Base-by-base conservation (phyloP, 1,284 basidiomycete species). In the Sanghuangporus baumii region DNA sequence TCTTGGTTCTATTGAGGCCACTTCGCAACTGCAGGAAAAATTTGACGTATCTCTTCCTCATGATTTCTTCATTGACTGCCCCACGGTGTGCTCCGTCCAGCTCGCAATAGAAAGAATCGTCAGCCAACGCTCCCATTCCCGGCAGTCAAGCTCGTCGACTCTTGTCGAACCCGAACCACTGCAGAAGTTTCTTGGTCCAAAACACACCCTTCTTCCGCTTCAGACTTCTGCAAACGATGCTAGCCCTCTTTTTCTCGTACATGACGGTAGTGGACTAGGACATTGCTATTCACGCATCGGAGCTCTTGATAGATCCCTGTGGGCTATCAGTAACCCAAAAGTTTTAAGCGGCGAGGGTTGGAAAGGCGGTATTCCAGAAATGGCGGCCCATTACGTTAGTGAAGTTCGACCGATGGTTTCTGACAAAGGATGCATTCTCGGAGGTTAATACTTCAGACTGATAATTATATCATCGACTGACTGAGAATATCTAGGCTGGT, bases 261-360 rank as follows among this genome's bases (percentile, higher is more conserved):
- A 91, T 67, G 89, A 90, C 66, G 88, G 89, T 4, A 87, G 85
- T 66, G 88, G 88, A 0, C 69, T 87, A 14, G 73, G 80, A 6
- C 74, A 75, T 52, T 79, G 81, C 51, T 88, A 87, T 65, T 70
- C 78, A 51, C 78, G 75, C 6, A 73, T 91, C 7, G 67, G 72
- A 4, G 67, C 75, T 4, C 69, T 90, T 2, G 73, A 75, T 8
- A 78, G 86, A 51, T 69, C 76, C 36, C 74, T 89, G 0, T 89
- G 83, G 82, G 85, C 77, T 0, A 79, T 91, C 52, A 74, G 77
- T 51, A 85, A 89, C 67, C 84, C 85, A 0, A 74, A 75, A 18
- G 81, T 89, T 61, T 67, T 74, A 1, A 70, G 71, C 2, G 75
- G 76, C 0, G 70, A 75, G 47, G 67, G 74, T 0, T 87, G 84